Base-by-base conservation (phyloP, 73 alveolate species). In the Paramecium sexaurelia region DNA sequence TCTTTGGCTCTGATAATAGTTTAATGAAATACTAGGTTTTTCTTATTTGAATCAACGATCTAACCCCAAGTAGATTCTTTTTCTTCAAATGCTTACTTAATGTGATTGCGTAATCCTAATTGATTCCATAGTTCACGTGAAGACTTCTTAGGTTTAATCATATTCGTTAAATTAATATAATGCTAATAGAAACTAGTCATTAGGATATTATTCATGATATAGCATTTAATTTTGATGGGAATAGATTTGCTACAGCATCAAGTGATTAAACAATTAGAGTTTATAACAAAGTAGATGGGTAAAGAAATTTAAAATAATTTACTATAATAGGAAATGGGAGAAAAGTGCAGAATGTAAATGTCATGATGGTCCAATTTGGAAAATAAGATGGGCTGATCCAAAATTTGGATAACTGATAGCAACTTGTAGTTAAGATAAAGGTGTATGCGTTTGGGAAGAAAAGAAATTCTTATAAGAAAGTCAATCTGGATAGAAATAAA, bases 301-400 rank as follows among this genome's bases (percentile, higher is more conserved):
- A 73, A 45, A 5, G 22, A 45, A 36, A 27, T 36, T n/a, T n/a
- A 35, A 26, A 26, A 3, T 26, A 2, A 61, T 22, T 13, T 9
- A 29, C 7, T 61, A 1, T 1, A 51, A 51, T 51, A 61, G 83
- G 26, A 61, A 61, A 61, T 61, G 83, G 47, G 83, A 61, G 26
- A 61, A 61, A 45, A 61, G 83, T 61, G 83, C 73, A 2, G 90
- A 78, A 11, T 22, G 27, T 22, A 78, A 78, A 43, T 78, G 55
- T 22, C 97, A 94, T 78, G 91, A 73, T 88, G 94, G 96, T n/a
- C 95, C 96, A 15, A 89, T 94, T 35, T 93, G 93, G 90, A 87
- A 83, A 67, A 78, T 94, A 7, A 92, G 95, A 36, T 94, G 97
- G 96, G 96, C 97, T 33, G 91, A 93, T 55, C 96, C 97, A 7